Evolutionary conservation across 2,329 filamentous ascomycete genomes (phyloP), one percentile per base, ranked within the genome.

Genomic region (Trichoderma cornu-damae): DNA sequence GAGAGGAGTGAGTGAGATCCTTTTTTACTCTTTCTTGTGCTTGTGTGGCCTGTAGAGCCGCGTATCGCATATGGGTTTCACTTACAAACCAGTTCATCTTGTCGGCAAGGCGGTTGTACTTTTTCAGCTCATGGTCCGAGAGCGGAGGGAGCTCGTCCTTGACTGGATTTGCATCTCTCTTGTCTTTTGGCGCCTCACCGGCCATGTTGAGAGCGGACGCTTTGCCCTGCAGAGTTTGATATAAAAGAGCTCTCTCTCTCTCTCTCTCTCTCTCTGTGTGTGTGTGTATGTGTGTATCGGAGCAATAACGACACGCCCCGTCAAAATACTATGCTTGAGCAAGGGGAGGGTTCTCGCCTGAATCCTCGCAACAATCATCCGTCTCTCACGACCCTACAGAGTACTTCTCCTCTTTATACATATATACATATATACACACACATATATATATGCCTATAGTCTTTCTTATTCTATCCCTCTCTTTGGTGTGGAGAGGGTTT

Each of bases 11-110:
- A 37, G 50, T n/a, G 37, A 22, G 30, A 37, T 28, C 9, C 12
- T 20, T 7, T 34, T 11, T 47, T 24, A 1, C 12, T n/a, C n/a
- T n/a, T n/a, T n/a, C 7, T 3, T 16, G 7, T 38, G 20, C 26
- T n/a, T n/a, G n/a, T n/a, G n/a, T n/a, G n/a, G n/a, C n/a, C n/a
- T n/a, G n/a, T n/a, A n/a, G n/a, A n/a, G n/a, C n/a, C n/a, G n/a
- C n/a, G n/a, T n/a, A n/a, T n/a, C n/a, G n/a, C n/a, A n/a, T n/a
- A n/a, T n/a, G n/a, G n/a, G n/a, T 5, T 11, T 11, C 5, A 72
- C 79, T 66, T 75, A 87, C 84, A 73, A 86, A 91, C 61, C 80
- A 75, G 43, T 92, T 81, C 89, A 92, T 92, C 61, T 82, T 79
- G 57, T 88, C 87, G 0, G 88, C 85, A 66, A 90, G 74, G n/a